phyloP scores from a whole-genome alignment of 2,329 filamentous ascomycete species.

The Cryphonectria carpinicola region DNA sequence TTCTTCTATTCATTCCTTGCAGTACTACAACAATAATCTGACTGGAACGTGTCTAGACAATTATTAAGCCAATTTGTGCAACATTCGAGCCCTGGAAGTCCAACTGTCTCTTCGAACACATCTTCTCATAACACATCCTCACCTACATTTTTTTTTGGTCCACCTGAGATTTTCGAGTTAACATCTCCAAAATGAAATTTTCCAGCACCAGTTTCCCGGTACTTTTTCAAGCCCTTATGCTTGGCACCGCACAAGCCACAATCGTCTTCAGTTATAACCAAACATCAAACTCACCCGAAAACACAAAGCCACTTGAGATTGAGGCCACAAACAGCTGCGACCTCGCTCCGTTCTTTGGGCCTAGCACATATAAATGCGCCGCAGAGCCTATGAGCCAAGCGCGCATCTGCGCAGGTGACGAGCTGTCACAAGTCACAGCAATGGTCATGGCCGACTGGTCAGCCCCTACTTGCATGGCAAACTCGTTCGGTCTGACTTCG shows the following conservation, averaged over 20 bases:
- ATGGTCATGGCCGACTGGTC: constrained; percentile 8
- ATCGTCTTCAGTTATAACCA: constrained; percentile 8
- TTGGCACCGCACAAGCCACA: not conserved
- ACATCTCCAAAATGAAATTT: not conserved
- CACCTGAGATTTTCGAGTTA: not conserved
- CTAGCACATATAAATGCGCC: not conserved
- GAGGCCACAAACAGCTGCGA: not conserved
- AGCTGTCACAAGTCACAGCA: constrained; percentile 3
- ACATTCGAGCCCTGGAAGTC: too few species aligned
- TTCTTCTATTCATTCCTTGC: not conserved
- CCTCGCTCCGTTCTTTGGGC: not conserved
- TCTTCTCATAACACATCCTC: too few species aligned
- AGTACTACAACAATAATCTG: not conserved
- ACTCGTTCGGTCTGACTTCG: not conserved
- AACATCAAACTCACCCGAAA: not conserved
- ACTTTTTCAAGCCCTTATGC: not conserved
- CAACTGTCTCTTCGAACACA: too few species aligned
- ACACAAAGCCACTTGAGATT: not conserved
- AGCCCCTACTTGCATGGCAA: not conserved
- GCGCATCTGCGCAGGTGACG: not conserved
- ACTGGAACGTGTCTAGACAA: too few species aligned
- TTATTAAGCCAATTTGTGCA: too few species aligned
- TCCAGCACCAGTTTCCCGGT: not conserved
- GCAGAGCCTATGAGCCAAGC: not conserved
- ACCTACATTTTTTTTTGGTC: not conserved